Evolutionary conservation across 306 rosid genomes (phyloP).

Genomic region (Dryas alaskensis): DNA sequence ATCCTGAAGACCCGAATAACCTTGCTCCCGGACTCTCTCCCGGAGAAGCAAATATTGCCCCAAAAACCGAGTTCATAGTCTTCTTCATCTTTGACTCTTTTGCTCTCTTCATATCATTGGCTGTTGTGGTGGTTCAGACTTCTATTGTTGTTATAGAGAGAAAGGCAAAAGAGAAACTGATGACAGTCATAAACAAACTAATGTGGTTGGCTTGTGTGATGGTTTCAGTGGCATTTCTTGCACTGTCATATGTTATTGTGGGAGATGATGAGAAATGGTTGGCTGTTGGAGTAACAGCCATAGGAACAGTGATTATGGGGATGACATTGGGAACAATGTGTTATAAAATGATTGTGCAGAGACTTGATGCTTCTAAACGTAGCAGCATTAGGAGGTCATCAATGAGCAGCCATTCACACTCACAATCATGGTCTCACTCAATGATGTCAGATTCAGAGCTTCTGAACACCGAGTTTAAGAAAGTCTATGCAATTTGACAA

Average conservation of each 20-base stretch:
- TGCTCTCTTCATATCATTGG: slow-evolving; percentile 79
- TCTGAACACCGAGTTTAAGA: slow-evolving; percentile 40
- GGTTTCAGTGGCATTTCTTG: slow-evolving; percentile 70
- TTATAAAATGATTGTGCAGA: slow-evolving; percentile 63
- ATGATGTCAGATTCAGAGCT: slow-evolving; percentile 55
- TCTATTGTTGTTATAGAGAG: slow-evolving; percentile 68
- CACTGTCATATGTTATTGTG: slow-evolving; percentile 69
- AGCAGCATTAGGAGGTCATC: slow-evolving; percentile 58
- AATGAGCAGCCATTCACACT: slow-evolving; percentile 26
- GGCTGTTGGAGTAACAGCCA: slow-evolving; percentile 58
- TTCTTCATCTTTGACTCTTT: slow-evolving; percentile 66
- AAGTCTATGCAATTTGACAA: slow-evolving; percentile 68
- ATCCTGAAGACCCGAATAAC: background rate
- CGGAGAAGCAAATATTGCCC: slow-evolving; percentile 65
- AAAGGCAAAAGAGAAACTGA: slow-evolving; percentile 59
- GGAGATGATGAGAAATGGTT: slow-evolving; percentile 52
- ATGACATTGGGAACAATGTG: slow-evolving; percentile 69
- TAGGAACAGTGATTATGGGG: slow-evolving; percentile 75
- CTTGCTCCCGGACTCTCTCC: slow-evolving; percentile 35
- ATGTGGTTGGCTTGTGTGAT: slow-evolving; percentile 84
- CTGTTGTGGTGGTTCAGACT: slow-evolving; percentile 84
- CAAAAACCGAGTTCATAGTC: slow-evolving; percentile 35
- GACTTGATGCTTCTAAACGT: slow-evolving; percentile 56
- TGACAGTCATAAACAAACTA: slow-evolving; percentile 69
- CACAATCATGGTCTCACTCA: slow-evolving; percentile 37